These are phyloP conservation scores for Mycena epipterygia DNA, from an alignment of 768 basidiomycete species.

Conservation along the genomic window DNA sequence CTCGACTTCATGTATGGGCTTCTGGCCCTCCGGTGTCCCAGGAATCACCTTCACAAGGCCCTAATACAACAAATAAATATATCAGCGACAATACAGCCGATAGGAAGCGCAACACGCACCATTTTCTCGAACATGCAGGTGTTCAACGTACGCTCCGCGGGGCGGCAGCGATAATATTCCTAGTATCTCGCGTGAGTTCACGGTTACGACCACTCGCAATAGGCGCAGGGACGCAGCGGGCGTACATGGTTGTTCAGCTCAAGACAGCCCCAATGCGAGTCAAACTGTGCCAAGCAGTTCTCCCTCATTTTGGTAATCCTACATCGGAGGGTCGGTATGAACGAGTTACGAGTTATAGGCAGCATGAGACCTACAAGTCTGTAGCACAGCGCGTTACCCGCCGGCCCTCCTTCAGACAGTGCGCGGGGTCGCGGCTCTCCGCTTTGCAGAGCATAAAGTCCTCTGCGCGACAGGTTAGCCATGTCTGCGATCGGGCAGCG, in stretches of 20 bases:
- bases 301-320: conserved; percentile 96
- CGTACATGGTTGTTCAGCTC: conserved; percentile 94
- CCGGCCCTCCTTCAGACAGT: conserved; percentile 96
- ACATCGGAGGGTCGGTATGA: not conserved
- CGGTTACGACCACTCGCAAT: not conserved
- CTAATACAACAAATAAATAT: conserved; percentile 57
- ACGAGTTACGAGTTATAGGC: not conserved
- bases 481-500: conserved; percentile 3
- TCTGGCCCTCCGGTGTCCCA: conserved; percentile 84
- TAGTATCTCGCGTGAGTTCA: conserved; percentile 46
- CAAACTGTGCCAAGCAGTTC: conserved; percentile 89
- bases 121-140: conserved; percentile 97
- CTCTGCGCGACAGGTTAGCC: conserved; percentile 60
- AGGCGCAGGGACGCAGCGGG: conserved; percentile 25
- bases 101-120: conserved; percentile 63
- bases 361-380: conserved; percentile 78
- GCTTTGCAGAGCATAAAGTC: conserved; percentile 99
- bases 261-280: conserved; percentile 94
- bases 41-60: conserved; percentile 94
- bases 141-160: conserved; percentile 90
- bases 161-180: conserved; percentile 93
- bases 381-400: conserved; percentile 96
- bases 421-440: conserved; percentile 89
- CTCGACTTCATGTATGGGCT: conserved; percentile 90
- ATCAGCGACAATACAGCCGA: not conserved